Base-by-base conservation (phyloP, 1,284 basidiomycete genomes). In the Ceratobasidium sp. region DNA sequence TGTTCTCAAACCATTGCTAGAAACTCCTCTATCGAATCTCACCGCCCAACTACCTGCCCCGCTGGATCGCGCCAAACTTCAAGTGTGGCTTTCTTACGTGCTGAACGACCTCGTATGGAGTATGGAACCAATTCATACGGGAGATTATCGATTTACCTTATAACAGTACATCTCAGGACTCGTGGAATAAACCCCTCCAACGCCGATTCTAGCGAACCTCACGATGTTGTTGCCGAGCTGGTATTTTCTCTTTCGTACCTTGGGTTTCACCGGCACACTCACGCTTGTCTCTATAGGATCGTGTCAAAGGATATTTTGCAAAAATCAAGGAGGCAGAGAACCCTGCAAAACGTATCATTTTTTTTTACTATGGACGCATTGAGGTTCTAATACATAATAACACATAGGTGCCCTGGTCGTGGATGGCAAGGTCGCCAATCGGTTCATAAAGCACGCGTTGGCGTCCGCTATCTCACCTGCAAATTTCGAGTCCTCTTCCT, bases 371-470 rank as follows among this genome's bases (percentile, higher is more conserved):
- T 13, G 44, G 15, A 19, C 37, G 67, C 49, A 43, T 73, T 19
- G 25, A 68, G 65, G 34, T 32, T 25, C n/a, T 37, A 13, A 54
- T 17, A 2, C 6, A 67, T 17, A 57, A 77, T 57, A 46, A 61
- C 80, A 11, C 0, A 62, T 19, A 91, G 90, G 86, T 80, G 85
- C 85, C 67, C 83, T 84, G 54, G 85, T 85, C 46, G 79, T 95
- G 67, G 93, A 95, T 87, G 93, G 91, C 82, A 89, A 85, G 32
- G 93, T 91, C n/a, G 93, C 93, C 4, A 85, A 85, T 65, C 89
- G 93, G 43, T 95, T 95, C 83, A 95, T 95, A 82, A 92, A 91
- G 82, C 88, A 93, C 81, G 93, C 93, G n/a, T 92, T 95, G 70
- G 83, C 90, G 0, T 90, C 92, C 81, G 86, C 86, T n/a, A 84